Percentiles rank a stretch among this genome's conserved stretches.
phyloP scores from a whole-genome alignment of 306 rosid genomes.

The Hippophae tibetana region DNA sequence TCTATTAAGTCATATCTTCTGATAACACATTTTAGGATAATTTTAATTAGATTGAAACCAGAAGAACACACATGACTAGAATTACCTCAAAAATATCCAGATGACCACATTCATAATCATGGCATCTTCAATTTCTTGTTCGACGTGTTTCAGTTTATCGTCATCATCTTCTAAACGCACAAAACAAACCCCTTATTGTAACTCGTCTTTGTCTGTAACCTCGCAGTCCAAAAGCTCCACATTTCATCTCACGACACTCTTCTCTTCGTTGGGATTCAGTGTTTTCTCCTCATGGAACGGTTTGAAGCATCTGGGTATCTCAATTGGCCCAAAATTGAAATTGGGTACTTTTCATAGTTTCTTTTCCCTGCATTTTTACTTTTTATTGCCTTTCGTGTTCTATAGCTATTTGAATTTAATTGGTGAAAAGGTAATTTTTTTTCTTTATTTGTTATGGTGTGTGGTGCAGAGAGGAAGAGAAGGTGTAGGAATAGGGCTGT shows the following conservation, averaged over 20 bases:
- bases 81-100: conserved; percentile 8
- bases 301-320: conserved; percentile 65
- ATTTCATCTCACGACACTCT: conserved; percentile 28
- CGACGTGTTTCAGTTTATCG: conserved; percentile 34
- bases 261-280: conserved; percentile 40
- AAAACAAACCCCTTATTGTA: conserved; percentile 19
- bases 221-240: conserved; percentile 24
- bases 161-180: conserved; percentile 16
- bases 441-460: not conserved
- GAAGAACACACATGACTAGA: conserved; percentile 16
- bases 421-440: conserved; percentile 4
- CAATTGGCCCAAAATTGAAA: conserved; percentile 25
- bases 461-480: conserved; percentile 47
- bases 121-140: conserved; percentile 45
- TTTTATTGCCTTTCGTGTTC: conserved; percentile 1
- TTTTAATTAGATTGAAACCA: conserved; percentile 2
- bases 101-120: conserved; percentile 34
- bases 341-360: conserved; percentile 28
- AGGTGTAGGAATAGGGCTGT: conserved; percentile 53
- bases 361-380: not conserved
- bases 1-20: too few relatives aligned
- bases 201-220: conserved; percentile 20
- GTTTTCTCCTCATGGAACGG: conserved; percentile 77
- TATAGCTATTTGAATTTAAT: conserved; percentile 3
- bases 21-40: conserved; percentile 3